Evolutionary conservation across 257 asterid species (phyloP).

Genomic region (Echites panduratus): DNA sequence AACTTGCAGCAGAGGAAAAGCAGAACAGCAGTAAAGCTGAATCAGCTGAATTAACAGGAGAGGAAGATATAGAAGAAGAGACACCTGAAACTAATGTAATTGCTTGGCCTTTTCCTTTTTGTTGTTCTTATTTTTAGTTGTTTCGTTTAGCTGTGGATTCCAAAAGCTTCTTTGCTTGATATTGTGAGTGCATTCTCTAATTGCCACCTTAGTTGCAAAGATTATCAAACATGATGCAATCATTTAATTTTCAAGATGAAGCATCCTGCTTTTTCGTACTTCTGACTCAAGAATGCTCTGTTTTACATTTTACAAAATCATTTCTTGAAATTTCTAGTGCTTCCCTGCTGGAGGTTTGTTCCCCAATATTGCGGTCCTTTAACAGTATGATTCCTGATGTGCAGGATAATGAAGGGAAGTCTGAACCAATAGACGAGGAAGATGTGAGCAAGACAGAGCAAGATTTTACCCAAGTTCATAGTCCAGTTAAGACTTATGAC

Average conservation of each 20-base stretch:
- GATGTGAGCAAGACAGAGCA: constrained; percentile 20
- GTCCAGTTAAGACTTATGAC: constrained; percentile 30
- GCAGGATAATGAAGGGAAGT: constrained; percentile 43
- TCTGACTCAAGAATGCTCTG: not conserved
- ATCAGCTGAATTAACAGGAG: constrained; percentile 31
- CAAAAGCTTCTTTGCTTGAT: not conserved
- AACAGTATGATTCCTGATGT: constrained; percentile 4
- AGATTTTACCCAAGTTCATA: constrained; percentile 24
- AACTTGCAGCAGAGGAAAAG: constrained; percentile 49
- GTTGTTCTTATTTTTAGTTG: not conserved
- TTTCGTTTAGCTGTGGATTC: not conserved
- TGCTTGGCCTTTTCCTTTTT: constrained; percentile 8
- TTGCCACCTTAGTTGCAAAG: not conserved
- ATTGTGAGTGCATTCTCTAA: not conserved
- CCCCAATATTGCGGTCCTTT: not conserved
- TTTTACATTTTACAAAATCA: not conserved
- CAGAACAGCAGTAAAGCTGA: constrained; percentile 32
- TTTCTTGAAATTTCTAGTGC: not conserved
- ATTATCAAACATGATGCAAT: not conserved
- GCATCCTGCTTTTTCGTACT: not conserved
- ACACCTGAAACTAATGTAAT: constrained; percentile 32
- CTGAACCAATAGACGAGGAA: constrained; percentile 30
- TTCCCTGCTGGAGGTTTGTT: not conserved
- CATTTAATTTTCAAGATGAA: not conserved
- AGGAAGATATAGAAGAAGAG: constrained; percentile 42